Conservation (phyloP, 2,329 filamentous ascomycete genomes). For the Diaporthe capsici region DNA sequence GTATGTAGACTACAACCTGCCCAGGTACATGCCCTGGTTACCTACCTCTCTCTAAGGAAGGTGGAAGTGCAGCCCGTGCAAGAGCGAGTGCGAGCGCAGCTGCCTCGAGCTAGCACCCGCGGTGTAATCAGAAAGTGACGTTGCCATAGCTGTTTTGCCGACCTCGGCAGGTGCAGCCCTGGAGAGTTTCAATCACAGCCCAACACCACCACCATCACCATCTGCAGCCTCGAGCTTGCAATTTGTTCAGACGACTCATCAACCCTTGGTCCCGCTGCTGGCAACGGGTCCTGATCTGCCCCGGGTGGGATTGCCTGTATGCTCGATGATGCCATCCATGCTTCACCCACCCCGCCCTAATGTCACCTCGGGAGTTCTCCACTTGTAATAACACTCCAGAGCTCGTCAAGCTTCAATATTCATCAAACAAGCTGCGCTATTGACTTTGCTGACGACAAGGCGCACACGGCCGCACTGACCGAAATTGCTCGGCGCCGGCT, state of each 20-base stretch:
- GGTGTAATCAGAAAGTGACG: neutral
- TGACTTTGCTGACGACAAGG: slow-evolving; percentile 25
- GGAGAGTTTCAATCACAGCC: neutral
- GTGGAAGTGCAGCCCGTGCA: neutral
- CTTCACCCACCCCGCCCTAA: slow-evolving; percentile 26
- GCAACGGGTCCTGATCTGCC: neutral
- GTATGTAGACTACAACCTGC: neutral
- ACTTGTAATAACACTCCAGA: slow-evolving; percentile 32
- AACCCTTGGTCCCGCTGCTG: neutral
- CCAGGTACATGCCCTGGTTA: neutral
- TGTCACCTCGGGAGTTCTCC: slow-evolving; percentile 26
- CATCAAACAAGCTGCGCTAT: slow-evolving; percentile 32
- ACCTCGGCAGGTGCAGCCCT: neutral
- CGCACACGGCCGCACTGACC: slow-evolving; percentile 29
- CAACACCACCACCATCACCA: neutral
- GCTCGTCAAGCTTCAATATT: slow-evolving; percentile 33
- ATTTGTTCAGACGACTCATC: neutral
- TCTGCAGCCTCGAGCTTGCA: slow-evolving; percentile 9
- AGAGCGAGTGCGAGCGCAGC: neutral
- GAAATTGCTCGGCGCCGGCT: slow-evolving; percentile 33
- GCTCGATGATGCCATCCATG: slow-evolving; percentile 32
- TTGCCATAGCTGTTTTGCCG: neutral
- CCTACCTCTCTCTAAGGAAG: neutral
- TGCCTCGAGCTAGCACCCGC: neutral
- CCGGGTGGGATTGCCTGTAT: slow-evolving; percentile 19